Percentiles rank a stretch among this genome's conserved stretches.
These are phyloP conservation scores for Teunomyces funiuensis DNA, from an alignment of 805 yeast genomes.

Conservation along the genomic window DNA sequence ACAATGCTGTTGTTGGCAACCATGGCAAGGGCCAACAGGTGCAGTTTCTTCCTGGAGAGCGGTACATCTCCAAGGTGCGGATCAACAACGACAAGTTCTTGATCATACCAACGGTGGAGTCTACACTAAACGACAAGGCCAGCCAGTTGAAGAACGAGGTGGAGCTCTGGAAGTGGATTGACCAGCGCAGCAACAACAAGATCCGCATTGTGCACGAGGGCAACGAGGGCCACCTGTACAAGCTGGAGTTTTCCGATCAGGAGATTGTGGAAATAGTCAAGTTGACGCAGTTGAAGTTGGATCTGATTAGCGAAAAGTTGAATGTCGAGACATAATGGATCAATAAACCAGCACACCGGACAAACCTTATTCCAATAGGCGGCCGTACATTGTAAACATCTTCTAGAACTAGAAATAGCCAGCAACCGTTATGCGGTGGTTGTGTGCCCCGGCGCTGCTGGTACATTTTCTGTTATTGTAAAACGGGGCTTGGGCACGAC, in stretches of 20 bases:
- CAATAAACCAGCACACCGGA: no score
- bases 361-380: no score
- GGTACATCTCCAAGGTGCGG: slow-evolving; percentile 15
- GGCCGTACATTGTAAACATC: no score
- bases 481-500: no score
- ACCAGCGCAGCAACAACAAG: slow-evolving; percentile 28
- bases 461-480: no score
- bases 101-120: slow-evolving; percentile 41
- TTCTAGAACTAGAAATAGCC: no score
- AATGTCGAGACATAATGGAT: slow-evolving; percentile 4
- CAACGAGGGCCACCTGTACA: slow-evolving; percentile 8
- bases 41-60: slow-evolving; percentile 10
- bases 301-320: slow-evolving; percentile 24
- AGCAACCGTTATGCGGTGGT: no score
- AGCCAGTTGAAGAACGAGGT: slow-evolving; percentile 50
- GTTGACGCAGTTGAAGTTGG: slow-evolving; percentile 44
- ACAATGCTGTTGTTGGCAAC: slow-evolving; percentile 19
- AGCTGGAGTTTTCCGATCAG: slow-evolving; percentile 31
- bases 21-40: slow-evolving; percentile 9
- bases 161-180: slow-evolving; percentile 73
- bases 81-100: slow-evolving; percentile 38
- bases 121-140: slow-evolving; percentile 26
- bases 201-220: slow-evolving; percentile 11
- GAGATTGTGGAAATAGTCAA: slow-evolving; percentile 48
- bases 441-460: no score